These are phyloP conservation scores for Fomitopsis serialis DNA, from an alignment of 768 basidiomycete species.

Conservation along the genomic window DNA sequence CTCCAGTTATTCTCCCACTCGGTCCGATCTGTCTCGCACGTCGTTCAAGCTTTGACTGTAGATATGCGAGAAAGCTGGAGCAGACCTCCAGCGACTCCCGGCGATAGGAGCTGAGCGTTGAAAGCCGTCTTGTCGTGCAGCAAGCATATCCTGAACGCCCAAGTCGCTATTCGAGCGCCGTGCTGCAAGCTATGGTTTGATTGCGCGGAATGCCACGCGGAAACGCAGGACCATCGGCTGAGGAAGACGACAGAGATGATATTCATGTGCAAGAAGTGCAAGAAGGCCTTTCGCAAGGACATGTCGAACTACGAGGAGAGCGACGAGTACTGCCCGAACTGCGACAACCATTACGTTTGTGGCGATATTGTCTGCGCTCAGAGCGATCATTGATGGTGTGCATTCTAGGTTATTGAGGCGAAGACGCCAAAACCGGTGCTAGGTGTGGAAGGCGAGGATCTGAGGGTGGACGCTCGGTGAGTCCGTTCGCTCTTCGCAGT, in stretches of 20 bases:
- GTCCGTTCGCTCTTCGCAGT: constrained; percentile 18
- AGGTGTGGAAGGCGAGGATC: constrained; percentile 89
- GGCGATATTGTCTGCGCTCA: neutral
- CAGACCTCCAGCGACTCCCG: neutral
- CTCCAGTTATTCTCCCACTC: neutral
- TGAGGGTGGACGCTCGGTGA: constrained; percentile 80
- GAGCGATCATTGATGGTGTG: neutral
- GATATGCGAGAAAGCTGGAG: neutral
- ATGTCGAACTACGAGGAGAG: constrained; percentile 91
- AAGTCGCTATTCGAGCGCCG: constrained; percentile 92
- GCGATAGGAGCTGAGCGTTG: neutral
- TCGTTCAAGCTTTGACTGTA: neutral
- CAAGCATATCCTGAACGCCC: constrained; percentile 95
- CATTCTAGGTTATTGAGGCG: constrained; percentile 77
- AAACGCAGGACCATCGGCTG: constrained; percentile 69
- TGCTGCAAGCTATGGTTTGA: constrained; percentile 99
- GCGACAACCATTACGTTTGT: constrained; percentile 96
- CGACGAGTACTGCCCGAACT: constrained; percentile 97
- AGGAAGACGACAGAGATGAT: constrained; percentile 77
- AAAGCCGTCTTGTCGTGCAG: constrained; percentile 32
- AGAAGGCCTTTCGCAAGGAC: constrained; percentile 95
- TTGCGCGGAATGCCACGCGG: constrained; percentile 93
- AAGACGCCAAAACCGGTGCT: constrained; percentile 85
- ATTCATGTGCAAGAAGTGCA: constrained; percentile 85
- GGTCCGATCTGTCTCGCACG: neutral